A percentile compares a stretch with the other conserved stretches of the same genome.
These are phyloP conservation scores for Cytospora schulzeri DNA, from an alignment of 2,329 filamentous ascomycete genomes.

Conservation along the genomic window DNA sequence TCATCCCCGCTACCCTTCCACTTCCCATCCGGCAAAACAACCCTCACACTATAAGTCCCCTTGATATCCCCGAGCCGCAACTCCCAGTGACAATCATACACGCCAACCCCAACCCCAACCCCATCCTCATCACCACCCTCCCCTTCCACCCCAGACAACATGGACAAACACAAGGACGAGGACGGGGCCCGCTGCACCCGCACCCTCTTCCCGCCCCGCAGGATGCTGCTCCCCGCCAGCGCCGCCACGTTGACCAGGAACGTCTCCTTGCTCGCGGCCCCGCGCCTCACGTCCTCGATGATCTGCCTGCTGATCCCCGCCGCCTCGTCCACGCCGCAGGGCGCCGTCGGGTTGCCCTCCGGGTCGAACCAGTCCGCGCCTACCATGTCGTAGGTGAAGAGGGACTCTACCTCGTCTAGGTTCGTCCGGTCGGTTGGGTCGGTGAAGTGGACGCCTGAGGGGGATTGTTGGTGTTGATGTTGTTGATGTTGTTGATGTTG, in stretches of 20 bases:
- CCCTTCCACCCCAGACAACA: no score
- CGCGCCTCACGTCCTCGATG: constrained; percentile 55
- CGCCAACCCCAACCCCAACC: constrained; percentile 4
- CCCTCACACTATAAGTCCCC: constrained; percentile 56
- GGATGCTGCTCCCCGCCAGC: constrained; percentile 54
- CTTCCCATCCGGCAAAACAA: constrained; percentile 47
- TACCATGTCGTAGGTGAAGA: constrained; percentile 54
- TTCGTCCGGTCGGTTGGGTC: constrained; percentile 53
- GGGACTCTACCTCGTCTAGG: constrained; percentile 57
- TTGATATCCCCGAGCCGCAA: constrained; percentile 56
- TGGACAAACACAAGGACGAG: no score
- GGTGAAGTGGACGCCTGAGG: constrained; percentile 32
- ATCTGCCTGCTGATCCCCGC: constrained; percentile 55
- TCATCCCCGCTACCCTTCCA: constrained; percentile 39
- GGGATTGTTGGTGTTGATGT: constrained; percentile 7
- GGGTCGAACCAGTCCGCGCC: constrained; percentile 55
- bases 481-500: constrained; percentile 19
- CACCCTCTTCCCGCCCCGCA: constrained; percentile 40
- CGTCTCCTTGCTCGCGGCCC: constrained; percentile 53
- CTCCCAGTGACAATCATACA: constrained; percentile 51
- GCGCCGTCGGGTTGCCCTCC: constrained; percentile 44
- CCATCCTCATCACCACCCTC: no score
- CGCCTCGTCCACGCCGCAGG: constrained; percentile 55
- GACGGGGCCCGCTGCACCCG: no score
- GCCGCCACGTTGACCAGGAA: constrained; percentile 63